These are phyloP conservation scores for Fonsecaea erecta DNA, from an alignment of 2,329 filamentous ascomycete species.

Conservation along the genomic window DNA sequence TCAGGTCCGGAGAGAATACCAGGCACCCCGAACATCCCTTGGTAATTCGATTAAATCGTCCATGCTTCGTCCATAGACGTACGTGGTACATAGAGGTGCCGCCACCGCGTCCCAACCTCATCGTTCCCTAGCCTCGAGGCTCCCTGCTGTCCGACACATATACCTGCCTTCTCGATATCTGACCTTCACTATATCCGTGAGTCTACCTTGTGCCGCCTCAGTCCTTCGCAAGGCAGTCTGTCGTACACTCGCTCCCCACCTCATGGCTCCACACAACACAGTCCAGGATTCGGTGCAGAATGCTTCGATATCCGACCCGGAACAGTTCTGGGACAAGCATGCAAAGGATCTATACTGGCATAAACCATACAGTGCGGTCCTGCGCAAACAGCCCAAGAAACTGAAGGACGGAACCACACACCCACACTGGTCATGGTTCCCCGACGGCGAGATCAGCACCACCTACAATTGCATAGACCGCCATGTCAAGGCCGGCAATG, in stretches of 20 bases:
- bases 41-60: not conserved
- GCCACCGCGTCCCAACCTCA: not conserved
- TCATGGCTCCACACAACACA: constrained; percentile 33
- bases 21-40: not conserved
- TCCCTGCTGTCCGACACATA: not conserved
- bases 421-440: constrained; percentile 87
- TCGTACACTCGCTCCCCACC: not conserved
- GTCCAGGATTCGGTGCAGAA: constrained; percentile 58
- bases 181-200: not conserved
- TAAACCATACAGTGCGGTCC: constrained; percentile 67
- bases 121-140: not conserved
- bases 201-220: not conserved
- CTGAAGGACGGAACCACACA: constrained; percentile 67
- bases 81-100: not conserved
- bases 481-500: constrained; percentile 80
- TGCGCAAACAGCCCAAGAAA: constrained; percentile 66
- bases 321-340: constrained; percentile 75
- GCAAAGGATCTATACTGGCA: constrained; percentile 81
- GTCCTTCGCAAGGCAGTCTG: not conserved
- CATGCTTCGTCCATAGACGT: not conserved
- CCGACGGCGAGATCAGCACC: constrained; percentile 84
- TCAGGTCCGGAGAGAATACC: constrained; percentile 9
- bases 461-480: constrained; percentile 91
- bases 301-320: constrained; percentile 68
- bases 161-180: not conserved